phyloP scores from a whole-genome alignment of 2,329 filamentous ascomycete genomes.

The Periconia sp. region DNA sequence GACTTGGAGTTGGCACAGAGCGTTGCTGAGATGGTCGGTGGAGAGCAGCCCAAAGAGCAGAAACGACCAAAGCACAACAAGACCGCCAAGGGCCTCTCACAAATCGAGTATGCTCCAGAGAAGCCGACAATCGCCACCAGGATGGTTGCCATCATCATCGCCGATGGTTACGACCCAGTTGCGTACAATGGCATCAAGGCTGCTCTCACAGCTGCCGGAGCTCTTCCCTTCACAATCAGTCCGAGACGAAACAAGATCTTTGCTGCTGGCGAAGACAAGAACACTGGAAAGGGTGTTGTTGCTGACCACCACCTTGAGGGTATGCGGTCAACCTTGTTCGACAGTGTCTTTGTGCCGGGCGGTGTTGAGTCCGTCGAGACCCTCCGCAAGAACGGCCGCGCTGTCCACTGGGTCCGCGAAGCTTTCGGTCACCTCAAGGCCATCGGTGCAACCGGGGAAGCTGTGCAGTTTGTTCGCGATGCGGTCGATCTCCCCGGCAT shows the following conservation, averaged over 20 bases:
- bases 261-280: conserved; percentile 60
- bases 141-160: conserved; percentile 73
- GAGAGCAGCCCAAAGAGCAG: conserved; percentile 57
- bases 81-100: conserved; percentile 67
- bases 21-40: conserved; percentile 72
- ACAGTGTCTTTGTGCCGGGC: conserved; percentile 75
- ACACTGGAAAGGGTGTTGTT: conserved; percentile 56
- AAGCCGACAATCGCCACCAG: conserved; percentile 70
- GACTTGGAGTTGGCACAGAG: conserved; percentile 68
- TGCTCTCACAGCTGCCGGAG: conserved; percentile 62
- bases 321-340: conserved; percentile 78
- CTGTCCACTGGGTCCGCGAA: conserved; percentile 75
- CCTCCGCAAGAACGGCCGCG: conserved; percentile 69
- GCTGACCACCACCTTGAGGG: conserved; percentile 81
- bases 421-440: conserved; percentile 81
- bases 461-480: conserved; percentile 62
- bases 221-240: conserved; percentile 73
- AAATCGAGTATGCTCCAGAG: conserved; percentile 66
- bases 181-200: conserved; percentile 67
- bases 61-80: conserved; percentile 64
- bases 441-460: conserved; percentile 75
- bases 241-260: conserved; percentile 67
- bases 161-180: conserved; percentile 71
- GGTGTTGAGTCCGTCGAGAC: conserved; percentile 65
- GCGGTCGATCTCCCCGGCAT: conserved; percentile 50